Evolutionary conservation across 2,329 filamentous ascomycete species (phyloP), one percentile per base, ranked within the genome.

Genomic region (Ophiostoma piceae): DNA sequence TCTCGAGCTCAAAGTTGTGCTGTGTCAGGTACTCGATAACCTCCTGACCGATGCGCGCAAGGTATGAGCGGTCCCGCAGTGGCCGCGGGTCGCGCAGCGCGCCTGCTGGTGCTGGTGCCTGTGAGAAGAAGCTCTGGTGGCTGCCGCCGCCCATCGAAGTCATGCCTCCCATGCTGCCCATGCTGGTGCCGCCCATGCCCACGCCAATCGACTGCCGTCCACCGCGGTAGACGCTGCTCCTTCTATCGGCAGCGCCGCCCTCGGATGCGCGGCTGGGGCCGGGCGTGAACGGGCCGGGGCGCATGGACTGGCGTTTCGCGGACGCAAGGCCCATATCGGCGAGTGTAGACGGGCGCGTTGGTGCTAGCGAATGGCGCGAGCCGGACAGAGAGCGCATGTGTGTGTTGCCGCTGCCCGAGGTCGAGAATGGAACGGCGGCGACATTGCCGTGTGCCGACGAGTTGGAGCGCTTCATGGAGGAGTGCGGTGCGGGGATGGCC

Each of bases 1-100:
- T 97, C 75, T 98, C 94, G 85, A 97, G 88, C 79, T 99, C 95
- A 76, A 98, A 99, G 77, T 97, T 97, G 79, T 97, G 90, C 70
- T 94, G 89, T 0, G 92, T 89, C 77, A 99, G 85, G 77, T 96
- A 99, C 74, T 99, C 95, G 74, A 96, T 82, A 69, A 99, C 81
- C 76, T 99, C 94, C 75, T 95, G 91, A 8, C 90, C 92, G 79
- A 99, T 94, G 70, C 90, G 88, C 39, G 88, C 85, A 77, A 96
- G 92, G 74, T 91, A 96, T 29, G 86, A 85, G 51, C 91, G 85
- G 77, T 98, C 92, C 76, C 90, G 91, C 68, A 98, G 82, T 16
- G 94, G 91, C 70, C 96, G 87, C 1, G 95, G 94, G 77, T 99
- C 96, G 72, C 88, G 86, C 0, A 93, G 92, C 2, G 94, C 90